Evolutionary conservation across 140 eudicot species (phyloP).

Genomic region (Oenanthe javanica): DNA sequence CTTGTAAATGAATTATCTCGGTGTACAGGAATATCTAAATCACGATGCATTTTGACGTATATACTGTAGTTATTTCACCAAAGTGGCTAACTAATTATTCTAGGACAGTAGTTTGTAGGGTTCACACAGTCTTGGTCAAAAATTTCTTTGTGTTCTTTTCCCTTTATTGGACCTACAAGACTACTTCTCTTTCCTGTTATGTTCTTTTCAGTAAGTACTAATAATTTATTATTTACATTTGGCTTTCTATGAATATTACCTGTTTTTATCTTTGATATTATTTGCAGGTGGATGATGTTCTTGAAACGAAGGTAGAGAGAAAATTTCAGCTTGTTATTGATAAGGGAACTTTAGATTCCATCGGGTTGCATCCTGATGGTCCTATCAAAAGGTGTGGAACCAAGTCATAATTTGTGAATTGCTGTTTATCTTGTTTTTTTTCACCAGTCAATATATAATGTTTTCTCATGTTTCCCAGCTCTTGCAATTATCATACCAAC

Average conservation of each 20-base stretch:
- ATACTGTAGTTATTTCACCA: background rate
- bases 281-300: conserved; percentile 91
- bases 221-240: background rate
- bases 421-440: background rate
- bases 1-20: background rate
- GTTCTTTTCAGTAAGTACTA: background rate
- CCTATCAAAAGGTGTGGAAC: conserved; percentile 63
- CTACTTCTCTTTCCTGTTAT: background rate
- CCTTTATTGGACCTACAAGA: background rate
- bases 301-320: conserved; percentile 80
- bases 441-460: background rate
- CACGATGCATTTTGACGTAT: background rate
- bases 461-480: background rate
- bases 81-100: background rate
- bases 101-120: background rate
- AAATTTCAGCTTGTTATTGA: conserved; percentile 70
- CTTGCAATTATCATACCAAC: background rate
- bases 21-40: background rate
- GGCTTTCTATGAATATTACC: background rate
- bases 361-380: conserved; percentile 99
- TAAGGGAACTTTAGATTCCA: conserved; percentile 95
- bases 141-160: background rate
- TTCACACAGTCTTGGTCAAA: background rate
- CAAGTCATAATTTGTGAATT: background rate
- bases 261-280: conserved; percentile 6